A percentile compares a stretch with the other conserved stretches of the same genome.
Conservation (phyloP, 176 grass and related monocot species). For the Aegilops longissima region DNA sequence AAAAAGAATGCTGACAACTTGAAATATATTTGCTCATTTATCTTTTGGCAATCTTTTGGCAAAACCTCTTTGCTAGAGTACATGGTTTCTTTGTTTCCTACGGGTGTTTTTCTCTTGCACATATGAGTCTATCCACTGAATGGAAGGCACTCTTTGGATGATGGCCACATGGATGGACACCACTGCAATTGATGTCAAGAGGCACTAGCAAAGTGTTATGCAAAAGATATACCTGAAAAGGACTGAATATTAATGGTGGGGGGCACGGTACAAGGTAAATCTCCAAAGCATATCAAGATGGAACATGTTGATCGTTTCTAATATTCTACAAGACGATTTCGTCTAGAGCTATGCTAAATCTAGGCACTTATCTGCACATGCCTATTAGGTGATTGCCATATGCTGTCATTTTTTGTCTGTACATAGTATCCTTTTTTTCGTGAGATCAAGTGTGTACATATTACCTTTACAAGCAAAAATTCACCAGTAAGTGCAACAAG, state of each 20-base stretch:
- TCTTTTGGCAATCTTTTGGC: no score
- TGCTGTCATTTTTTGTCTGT: background rate
- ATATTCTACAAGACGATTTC: constrained; percentile 6
- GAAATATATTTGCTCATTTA: background rate
- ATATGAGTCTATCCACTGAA: background rate
- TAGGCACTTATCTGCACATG: background rate
- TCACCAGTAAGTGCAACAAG: background rate
- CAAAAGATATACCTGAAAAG: constrained; percentile 23
- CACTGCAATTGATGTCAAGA: constrained; percentile 22
- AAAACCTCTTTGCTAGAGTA: background rate
- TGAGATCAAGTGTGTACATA: no score
- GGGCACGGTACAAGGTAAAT: constrained; percentile 36
- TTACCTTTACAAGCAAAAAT: background rate
- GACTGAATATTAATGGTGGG: constrained; percentile 23
- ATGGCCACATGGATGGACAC: constrained; percentile 31
- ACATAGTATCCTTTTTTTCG: background rate
- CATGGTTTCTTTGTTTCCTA: background rate
- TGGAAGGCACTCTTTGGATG: constrained; percentile 23
- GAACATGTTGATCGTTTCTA: constrained; percentile 4
- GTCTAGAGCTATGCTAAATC: background rate
- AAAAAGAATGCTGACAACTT: background rate
- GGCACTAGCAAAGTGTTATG: constrained; percentile 19
- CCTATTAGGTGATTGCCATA: background rate
- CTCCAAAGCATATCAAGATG: constrained; percentile 28
- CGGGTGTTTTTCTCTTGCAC: background rate